A percentile compares a stretch with the other conserved stretches of the same genome.
Evolutionary conservation across 176 grass and related monocot species (phyloP).

Genomic region (Musa beccarii): DNA sequence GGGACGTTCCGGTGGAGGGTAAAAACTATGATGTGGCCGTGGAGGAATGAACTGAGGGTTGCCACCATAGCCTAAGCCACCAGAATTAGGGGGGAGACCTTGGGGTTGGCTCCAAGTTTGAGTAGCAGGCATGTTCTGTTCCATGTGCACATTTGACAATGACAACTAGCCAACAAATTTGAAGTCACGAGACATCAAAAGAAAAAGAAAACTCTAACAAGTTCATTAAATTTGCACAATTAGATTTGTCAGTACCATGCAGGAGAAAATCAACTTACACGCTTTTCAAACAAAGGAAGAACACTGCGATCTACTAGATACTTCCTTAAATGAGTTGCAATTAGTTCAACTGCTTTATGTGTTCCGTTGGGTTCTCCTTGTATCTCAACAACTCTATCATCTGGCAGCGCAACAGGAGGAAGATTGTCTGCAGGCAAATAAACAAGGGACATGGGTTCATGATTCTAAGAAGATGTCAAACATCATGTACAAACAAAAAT

Average conservation of each 20-base stretch:
- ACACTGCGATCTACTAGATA: slow-evolving; percentile 57
- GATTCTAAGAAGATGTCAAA: too few relatives aligned
- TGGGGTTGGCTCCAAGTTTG: slow-evolving; percentile 68
- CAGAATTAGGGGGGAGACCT: slow-evolving; percentile 36
- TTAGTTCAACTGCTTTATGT: slow-evolving; percentile 42
- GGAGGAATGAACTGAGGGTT: slow-evolving; percentile 77
- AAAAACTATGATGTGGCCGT: slow-evolving; percentile 59
- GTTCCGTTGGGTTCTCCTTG: slow-evolving; percentile 33
- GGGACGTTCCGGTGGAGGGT: slow-evolving; percentile 58
- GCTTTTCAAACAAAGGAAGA: slow-evolving; percentile 51
- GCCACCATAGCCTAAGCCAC: slow-evolving; percentile 48
- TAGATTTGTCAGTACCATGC: background rate
- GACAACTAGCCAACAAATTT: slow-evolving; percentile 42
- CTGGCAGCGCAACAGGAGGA: slow-evolving; percentile 45
- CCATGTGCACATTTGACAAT: slow-evolving; percentile 48
- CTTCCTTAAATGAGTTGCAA: slow-evolving; percentile 59
- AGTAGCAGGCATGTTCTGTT: slow-evolving; percentile 73
- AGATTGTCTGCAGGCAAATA: slow-evolving; percentile 49
- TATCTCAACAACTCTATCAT: slow-evolving; percentile 60
- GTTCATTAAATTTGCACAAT: slow-evolving; percentile 6
- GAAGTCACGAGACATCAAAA: background rate
- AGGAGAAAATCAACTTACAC: slow-evolving; percentile 26
- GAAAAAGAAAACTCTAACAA: background rate
- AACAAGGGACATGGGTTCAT: background rate
- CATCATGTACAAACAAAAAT: too few relatives aligned